These are phyloP conservation scores for Collybia sp. DNA, from an alignment of 768 basidiomycete genomes.

Conservation along the genomic window DNA sequence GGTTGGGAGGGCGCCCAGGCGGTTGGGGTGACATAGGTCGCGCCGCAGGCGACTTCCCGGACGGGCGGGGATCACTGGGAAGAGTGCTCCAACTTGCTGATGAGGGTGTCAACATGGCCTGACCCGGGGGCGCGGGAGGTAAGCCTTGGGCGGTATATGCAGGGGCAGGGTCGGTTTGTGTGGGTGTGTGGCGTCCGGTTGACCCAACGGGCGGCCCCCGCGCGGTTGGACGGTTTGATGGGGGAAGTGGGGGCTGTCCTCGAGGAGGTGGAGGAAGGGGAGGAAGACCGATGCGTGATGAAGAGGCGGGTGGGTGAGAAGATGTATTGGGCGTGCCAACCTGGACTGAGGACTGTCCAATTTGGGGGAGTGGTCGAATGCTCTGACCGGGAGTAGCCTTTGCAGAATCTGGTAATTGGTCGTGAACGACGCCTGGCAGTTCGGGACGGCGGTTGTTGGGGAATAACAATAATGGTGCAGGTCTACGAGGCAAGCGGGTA, in stretches of 20 bases:
- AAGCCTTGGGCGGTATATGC: conserved; percentile 37
- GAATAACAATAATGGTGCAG: conserved; percentile 77
- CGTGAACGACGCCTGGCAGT: conserved; percentile 70
- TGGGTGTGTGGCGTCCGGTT: conserved; percentile 49
- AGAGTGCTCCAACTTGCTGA: conserved; percentile 39
- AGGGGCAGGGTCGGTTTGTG: conserved; percentile 44
- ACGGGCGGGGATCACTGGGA: conserved; percentile 57
- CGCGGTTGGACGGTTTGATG: conserved; percentile 30
- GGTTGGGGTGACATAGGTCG: conserved; percentile 43
- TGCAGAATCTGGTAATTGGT: conserved; percentile 57
- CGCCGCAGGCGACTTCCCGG: conserved; percentile 30
- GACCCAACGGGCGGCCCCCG: conserved; percentile 29
- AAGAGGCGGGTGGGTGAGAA: conserved; percentile 25
- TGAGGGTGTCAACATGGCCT: conserved; percentile 38
- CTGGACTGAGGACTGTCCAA: conserved; percentile 14
- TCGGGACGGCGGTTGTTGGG: conserved; percentile 48
- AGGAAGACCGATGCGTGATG: conserved; percentile 45
- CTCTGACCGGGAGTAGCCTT: conserved; percentile 25
- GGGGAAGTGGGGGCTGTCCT: conserved; percentile 55
- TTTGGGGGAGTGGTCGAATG: conserved; percentile 45
- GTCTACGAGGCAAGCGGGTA: conserved; percentile 41
- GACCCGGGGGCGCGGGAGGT: conserved; percentile 33
- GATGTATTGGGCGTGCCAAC: conserved; percentile 26
- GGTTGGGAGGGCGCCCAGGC: conserved; percentile 26
- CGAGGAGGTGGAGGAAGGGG: conserved; percentile 70